Percentiles rank a stretch among this genome's conserved stretches.
Evolutionary conservation across 2,329 filamentous ascomycete genomes (phyloP).

Genomic region (Alternaria brassicae): DNA sequence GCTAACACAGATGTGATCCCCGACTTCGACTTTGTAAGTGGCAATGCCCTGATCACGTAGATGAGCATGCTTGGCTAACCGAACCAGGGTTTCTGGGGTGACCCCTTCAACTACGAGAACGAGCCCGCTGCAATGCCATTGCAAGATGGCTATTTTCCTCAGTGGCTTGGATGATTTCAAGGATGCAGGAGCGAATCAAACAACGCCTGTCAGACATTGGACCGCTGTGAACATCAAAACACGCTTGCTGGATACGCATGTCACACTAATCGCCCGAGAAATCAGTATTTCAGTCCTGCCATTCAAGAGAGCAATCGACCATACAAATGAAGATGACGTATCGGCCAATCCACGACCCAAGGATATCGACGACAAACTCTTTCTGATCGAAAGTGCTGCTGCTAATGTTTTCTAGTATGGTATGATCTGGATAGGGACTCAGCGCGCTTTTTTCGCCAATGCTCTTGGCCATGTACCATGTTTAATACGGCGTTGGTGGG

Average conservation of each 20-base stretch:
- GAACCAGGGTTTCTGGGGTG: slow-evolving; percentile 47
- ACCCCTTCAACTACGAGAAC: slow-evolving; percentile 45
- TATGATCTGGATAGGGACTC: not conserved
- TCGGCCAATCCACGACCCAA: not conserved
- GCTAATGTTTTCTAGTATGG: not conserved
- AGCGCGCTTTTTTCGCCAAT: not conserved
- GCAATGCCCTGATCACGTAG: not conserved
- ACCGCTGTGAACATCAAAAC: not conserved
- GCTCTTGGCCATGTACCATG: not conserved
- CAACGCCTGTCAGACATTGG: not conserved
- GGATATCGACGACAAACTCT: not conserved
- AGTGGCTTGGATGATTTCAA: slow-evolving; percentile 25
- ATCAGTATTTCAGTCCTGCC: not conserved
- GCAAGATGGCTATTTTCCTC: slow-evolving; percentile 30
- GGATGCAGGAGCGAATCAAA: not conserved
- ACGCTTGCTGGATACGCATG: not conserved
- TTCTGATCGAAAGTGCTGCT: not conserved
- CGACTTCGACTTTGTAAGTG: slow-evolving; percentile 49
- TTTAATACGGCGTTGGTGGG: not conserved
- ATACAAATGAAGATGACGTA: not conserved
- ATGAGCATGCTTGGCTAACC: slow-evolving; percentile 15
- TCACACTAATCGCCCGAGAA: not conserved
- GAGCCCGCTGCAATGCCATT: slow-evolving; percentile 33
- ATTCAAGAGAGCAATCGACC: not conserved
- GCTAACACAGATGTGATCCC: slow-evolving; percentile 37